phyloP scores from a whole-genome alignment of 148 eudicot species.

The Pouteria glomerata region DNA sequence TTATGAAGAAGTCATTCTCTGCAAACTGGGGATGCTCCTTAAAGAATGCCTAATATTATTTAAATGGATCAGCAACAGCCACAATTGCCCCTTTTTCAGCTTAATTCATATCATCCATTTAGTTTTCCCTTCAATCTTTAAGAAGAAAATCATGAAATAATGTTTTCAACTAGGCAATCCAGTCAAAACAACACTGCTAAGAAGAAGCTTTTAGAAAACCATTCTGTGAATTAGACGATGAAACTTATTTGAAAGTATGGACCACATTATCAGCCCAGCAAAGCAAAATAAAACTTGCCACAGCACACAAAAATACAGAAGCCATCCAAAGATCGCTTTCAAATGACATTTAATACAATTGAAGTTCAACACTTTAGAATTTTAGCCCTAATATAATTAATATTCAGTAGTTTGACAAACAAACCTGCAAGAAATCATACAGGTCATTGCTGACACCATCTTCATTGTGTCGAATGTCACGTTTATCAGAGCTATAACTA shows the following conservation, averaged over 20 bases:
- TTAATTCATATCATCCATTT: background rate
- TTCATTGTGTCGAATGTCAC: constrained; percentile 69
- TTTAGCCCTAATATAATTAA: background rate
- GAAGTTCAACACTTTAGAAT: background rate
- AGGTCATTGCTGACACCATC: constrained; percentile 75
- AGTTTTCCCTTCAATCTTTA: background rate
- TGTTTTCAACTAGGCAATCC: background rate
- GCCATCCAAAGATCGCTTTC: background rate
- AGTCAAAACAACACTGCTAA: background rate
- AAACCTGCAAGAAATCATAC: constrained; percentile 75
- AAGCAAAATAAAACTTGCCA: background rate
- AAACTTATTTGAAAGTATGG: background rate
- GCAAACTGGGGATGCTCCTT: constrained; percentile 62
- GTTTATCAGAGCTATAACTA: constrained; percentile 66
- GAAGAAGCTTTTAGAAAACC: background rate
- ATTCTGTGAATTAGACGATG: background rate
- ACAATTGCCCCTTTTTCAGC: background rate
- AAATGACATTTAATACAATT: background rate
- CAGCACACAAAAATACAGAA: background rate
- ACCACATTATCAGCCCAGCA: background rate
- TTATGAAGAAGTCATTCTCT: constrained; percentile 78
- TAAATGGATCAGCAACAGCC: constrained; percentile 7
- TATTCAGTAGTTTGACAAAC: constrained; percentile 6
- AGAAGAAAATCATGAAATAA: background rate
- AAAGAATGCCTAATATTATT: constrained; percentile 66